These are phyloP conservation scores for Protomyces inouyei DNA, from an alignment of 1,139 yeast genomes.

Conservation along the genomic window DNA sequence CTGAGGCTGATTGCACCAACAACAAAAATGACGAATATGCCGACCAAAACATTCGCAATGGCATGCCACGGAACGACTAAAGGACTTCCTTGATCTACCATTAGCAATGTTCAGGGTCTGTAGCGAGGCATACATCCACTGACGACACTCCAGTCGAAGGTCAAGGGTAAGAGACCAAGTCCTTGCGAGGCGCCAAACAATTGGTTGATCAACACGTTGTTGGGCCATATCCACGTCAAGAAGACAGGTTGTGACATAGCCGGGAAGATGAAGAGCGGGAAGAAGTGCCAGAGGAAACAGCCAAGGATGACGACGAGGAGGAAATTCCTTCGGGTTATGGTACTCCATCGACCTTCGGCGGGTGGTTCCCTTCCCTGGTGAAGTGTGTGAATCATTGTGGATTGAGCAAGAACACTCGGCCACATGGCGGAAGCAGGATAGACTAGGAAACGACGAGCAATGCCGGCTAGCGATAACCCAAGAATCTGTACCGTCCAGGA, in stretches of 20 bases:
- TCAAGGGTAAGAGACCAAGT: slow-evolving; percentile 57
- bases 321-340: slow-evolving; percentile 48
- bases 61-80: slow-evolving; percentile 58
- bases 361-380: slow-evolving; percentile 47
- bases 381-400: slow-evolving; percentile 12
- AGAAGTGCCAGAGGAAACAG: slow-evolving; percentile 52
- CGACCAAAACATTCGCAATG: slow-evolving; percentile 48
- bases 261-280: slow-evolving; percentile 52
- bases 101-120: not conserved
- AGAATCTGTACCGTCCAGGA: slow-evolving; percentile 48
- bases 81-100: slow-evolving; percentile 52
- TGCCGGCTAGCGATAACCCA: slow-evolving; percentile 63
- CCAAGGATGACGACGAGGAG: slow-evolving; percentile 44
- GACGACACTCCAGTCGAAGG: slow-evolving; percentile 48
- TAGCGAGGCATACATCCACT: slow-evolving; percentile 39
- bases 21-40: slow-evolving; percentile 47
- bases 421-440: slow-evolving; percentile 60
- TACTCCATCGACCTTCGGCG: slow-evolving; percentile 49
- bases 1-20: slow-evolving; percentile 44
- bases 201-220: slow-evolving; percentile 54
- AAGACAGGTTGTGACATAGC: slow-evolving; percentile 52
- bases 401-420: slow-evolving; percentile 43
- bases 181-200: slow-evolving; percentile 59
- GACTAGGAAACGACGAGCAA: slow-evolving; percentile 53
- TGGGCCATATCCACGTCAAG: slow-evolving; percentile 40